Evolutionary conservation across 192 early-diverging fungal species (phyloP).

Genomic region (Paraglomus brasilianum): DNA sequence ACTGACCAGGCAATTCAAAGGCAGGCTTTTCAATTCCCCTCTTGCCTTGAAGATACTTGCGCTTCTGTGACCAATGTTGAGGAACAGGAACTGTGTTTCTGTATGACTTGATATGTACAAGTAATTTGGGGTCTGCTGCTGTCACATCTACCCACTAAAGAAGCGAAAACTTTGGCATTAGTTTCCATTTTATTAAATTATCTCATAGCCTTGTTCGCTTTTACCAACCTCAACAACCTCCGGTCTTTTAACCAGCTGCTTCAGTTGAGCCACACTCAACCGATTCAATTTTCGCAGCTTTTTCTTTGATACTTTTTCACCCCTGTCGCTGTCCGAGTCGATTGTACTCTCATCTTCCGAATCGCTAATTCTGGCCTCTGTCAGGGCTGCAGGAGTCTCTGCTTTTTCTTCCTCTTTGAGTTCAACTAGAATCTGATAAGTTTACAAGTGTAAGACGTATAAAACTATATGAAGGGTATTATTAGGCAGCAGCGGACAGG

Average conservation of each 20-base stretch:
- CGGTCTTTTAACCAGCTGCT: slow-evolving; percentile 85
- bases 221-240: slow-evolving; percentile 87
- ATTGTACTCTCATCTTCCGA: slow-evolving; percentile 34
- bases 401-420: slow-evolving; percentile 23
- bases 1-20: slow-evolving; percentile 81
- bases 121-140: slow-evolving; percentile 83
- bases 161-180: too few species aligned
- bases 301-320: slow-evolving; percentile 54
- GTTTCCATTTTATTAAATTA: too few species aligned
- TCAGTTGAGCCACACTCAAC: slow-evolving; percentile 85
- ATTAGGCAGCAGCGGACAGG: too few species aligned
- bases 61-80: slow-evolving; percentile 92
- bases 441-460: too few species aligned
- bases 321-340: slow-evolving; percentile 37
- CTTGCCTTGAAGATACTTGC: slow-evolving; percentile 96
- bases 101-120: slow-evolving; percentile 87
- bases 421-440: slow-evolving; percentile 4
- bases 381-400: not conserved
- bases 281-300: slow-evolving; percentile 58
- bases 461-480: too few species aligned
- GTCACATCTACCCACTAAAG: slow-evolving; percentile 71
- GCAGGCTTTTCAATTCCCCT: slow-evolving; percentile 94
- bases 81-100: slow-evolving; percentile 96
- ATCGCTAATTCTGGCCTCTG: slow-evolving; percentile 21
- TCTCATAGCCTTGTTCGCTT: not conserved